Evolutionary conservation across 495 filamentous ascomycete species (phyloP), one percentile per base, ranked within the genome.

Genomic region (Polyplosphaeria fusca): DNA sequence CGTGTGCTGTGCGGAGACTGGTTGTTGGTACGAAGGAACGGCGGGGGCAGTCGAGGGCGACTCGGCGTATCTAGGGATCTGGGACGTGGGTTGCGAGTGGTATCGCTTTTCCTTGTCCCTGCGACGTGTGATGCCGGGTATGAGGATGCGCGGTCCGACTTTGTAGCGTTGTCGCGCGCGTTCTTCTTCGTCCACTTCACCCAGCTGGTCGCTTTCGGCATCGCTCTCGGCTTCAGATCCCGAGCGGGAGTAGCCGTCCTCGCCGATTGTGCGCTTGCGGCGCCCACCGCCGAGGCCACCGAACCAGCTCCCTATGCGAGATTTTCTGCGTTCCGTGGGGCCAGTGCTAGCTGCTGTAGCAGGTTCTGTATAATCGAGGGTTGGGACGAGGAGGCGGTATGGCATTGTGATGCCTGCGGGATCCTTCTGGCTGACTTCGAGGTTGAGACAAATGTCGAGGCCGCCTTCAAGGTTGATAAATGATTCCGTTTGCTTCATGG

Each of bases 331-430:
- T 23, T 47, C 46, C 22, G 50, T 60, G 19, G 14, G 24, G 5
- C 39, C 48, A 0, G 40, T 28, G 25, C 48, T 45, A 3, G 2
- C 25, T 26, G n/a, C 35, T 2, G 39, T 28, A 4, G 30, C 30
- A 42, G 47, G 52, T 1, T 35, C 77, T 2, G 78, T 71, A 60
- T 82, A 83, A 49, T 70, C 70, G 23, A 98, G 73, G 49, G 81
- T 81, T 5, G 93, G 93, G 11, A 98, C 85, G 0, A 96, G 79
- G 22, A 97, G 70, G 19, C 91, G 78, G 68, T 98, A 98, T 26
- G 89, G 86, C 40, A 82, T 79, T 2, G 93, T 98, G 61, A 86
- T 86, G n/a, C 93, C 94, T 0, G 85, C 80, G 0, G 94, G 93
- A 64, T 97, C 89, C 53, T 81, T 79, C 24, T 86, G 82, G 61